Percentiles rank a stretch among this genome's conserved stretches.
These are phyloP conservation scores for Hypsizygus ulmarius DNA, from an alignment of 1,284 basidiomycete species.

Conservation along the genomic window DNA sequence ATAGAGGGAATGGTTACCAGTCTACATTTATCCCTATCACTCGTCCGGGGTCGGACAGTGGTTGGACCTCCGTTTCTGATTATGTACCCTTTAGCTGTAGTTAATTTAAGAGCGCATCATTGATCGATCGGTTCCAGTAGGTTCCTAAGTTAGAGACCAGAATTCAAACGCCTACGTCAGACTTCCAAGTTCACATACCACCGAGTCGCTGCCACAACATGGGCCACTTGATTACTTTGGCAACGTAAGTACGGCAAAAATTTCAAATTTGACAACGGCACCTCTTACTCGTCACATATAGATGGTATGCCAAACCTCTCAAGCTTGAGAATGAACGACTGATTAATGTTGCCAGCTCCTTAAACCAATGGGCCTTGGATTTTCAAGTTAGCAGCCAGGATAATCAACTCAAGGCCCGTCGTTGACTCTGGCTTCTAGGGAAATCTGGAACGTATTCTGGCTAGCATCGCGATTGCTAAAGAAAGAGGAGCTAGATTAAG, in stretches of 20 bases:
- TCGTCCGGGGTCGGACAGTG: no score
- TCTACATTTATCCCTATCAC: no score
- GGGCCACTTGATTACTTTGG: slow-evolving; percentile 82
- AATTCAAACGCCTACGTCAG: no score
- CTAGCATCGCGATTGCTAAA: slow-evolving; percentile 88
- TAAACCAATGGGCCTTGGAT: slow-evolving; percentile 97
- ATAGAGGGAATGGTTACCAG: no score
- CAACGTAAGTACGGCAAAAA: slow-evolving; percentile 49
- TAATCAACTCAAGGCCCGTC: neutral
- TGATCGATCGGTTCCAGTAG: no score
- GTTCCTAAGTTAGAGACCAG: no score
- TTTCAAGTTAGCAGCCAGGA: slow-evolving; percentile 61
- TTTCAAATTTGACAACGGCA: neutral
- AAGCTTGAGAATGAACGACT: neutral
- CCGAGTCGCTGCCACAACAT: slow-evolving; percentile 43
- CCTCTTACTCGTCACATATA: slow-evolving; percentile 1
- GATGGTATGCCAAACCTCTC: slow-evolving; percentile 16
- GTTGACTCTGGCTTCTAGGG: slow-evolving; percentile 55
- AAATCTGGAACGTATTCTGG: slow-evolving; percentile 87
- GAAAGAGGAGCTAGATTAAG: slow-evolving; percentile 85
- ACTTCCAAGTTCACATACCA: neutral
- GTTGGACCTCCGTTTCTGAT: no score
- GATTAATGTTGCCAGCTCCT: slow-evolving; percentile 53
- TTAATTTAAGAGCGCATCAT: no score
- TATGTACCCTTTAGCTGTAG: no score